Conservation (phyloP, 2,329 filamentous ascomycete genomes). For the Alternaria gansuensis region DNA sequence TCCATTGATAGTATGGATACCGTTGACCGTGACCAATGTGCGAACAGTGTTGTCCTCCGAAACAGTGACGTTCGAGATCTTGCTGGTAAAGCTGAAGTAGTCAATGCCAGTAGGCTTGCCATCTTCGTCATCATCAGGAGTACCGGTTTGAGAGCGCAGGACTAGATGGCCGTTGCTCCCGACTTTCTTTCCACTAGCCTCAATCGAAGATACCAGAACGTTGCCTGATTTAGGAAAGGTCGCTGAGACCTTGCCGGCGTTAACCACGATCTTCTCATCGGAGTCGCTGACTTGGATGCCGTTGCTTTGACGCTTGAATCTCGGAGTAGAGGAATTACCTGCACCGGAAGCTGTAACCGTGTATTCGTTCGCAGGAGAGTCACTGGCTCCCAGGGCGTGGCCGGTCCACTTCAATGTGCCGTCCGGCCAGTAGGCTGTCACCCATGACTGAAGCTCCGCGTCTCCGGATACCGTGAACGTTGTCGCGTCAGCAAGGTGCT, state of each 20-base stretch:
- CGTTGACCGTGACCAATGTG: conserved; percentile 59
- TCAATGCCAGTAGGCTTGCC: conserved; percentile 51
- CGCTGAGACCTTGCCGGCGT: conserved; percentile 48
- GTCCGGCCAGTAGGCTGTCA: conserved; percentile 68
- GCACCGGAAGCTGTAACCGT: conserved; percentile 51
- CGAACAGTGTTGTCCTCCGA: conserved; percentile 56
- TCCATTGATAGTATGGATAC: conserved; percentile 47
- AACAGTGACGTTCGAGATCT: conserved; percentile 62
- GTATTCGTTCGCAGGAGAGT: conserved; percentile 56
- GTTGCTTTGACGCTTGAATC: conserved; percentile 24
- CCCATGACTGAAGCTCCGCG: conserved; percentile 62
- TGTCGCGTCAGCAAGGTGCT: conserved; percentile 50
- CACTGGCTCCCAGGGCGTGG: conserved; percentile 62
- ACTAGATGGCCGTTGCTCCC: conserved; percentile 57
- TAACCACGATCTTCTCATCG: conserved; percentile 36
- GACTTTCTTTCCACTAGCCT: conserved; percentile 54
- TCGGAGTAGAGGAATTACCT: conserved; percentile 26
- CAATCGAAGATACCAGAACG: conserved; percentile 43
- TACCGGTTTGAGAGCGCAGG: conserved; percentile 61
- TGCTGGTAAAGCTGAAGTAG: conserved; percentile 60
- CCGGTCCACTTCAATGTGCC: conserved; percentile 70
- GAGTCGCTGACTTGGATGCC: conserved; percentile 39
- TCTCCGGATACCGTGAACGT: conserved; percentile 45
- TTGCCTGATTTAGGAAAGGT: conserved; percentile 48
- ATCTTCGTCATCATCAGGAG: conserved; percentile 54